Percentiles rank a stretch among this genome's conserved stretches.
phyloP scores from a whole-genome alignment of 345 rosid genomes.

The Sapria himalayana region DNA sequence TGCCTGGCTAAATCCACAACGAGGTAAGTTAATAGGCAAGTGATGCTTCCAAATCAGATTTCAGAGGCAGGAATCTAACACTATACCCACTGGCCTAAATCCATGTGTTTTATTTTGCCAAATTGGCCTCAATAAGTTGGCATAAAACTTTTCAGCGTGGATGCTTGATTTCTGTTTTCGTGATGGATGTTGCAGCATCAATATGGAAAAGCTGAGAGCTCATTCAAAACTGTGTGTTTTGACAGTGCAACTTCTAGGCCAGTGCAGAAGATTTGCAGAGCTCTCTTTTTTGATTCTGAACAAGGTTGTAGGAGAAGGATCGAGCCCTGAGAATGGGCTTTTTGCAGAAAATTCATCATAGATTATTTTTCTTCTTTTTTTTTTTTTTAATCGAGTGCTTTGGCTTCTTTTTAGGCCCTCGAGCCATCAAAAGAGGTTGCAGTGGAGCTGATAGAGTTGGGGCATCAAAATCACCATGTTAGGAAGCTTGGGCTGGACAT shows the following conservation, averaged over 20 bases:
- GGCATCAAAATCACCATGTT: conserved; percentile 38
- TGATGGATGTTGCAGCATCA: conserved; percentile 51
- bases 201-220: conserved; percentile 58
- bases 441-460: conserved; percentile 63
- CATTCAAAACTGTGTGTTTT: conserved; percentile 51
- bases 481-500: conserved; percentile 87
- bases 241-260: conserved; percentile 50
- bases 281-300: conserved; percentile 48
- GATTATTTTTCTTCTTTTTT: neutral
- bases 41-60: too few relatives aligned
- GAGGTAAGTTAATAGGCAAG: too few relatives aligned
- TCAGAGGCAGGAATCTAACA: too few relatives aligned
- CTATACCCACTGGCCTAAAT: too few relatives aligned
- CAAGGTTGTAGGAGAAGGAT: too few relatives aligned
- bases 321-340: too few relatives aligned
- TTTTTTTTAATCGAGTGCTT: neutral
- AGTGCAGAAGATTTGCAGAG: conserved; percentile 51
- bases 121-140: too few relatives aligned
- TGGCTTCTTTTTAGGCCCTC: conserved; percentile 35
- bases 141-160: too few relatives aligned
- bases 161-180: too few relatives aligned
- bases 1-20: too few relatives aligned
- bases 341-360: too few relatives aligned
- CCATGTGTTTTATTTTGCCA: too few relatives aligned
- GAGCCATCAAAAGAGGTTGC: conserved; percentile 97